Evolutionary conservation across 495 filamentous ascomycete species (phyloP), one percentile per base, ranked within the genome.

Genomic region (Aspergillus funiculosus): DNA sequence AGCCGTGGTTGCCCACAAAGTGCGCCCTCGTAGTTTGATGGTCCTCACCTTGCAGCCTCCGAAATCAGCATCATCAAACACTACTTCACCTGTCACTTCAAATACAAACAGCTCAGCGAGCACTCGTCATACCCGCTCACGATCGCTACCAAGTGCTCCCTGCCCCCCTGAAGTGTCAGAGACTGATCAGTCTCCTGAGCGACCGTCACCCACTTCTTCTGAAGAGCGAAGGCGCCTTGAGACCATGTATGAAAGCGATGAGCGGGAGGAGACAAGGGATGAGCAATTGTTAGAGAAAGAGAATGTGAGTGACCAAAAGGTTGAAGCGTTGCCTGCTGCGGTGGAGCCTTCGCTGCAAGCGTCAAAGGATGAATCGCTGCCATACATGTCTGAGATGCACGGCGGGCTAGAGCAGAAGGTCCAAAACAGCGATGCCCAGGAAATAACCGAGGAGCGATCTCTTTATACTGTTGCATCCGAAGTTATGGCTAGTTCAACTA

Each of bases 1-100:
- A 36, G 68, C 63, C 20, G 64, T 73, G 19, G 53, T 66, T 35
- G 63, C 62, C 50, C 64, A 71, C 48, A 74, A 71, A 57, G 65
- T 70, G 37, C 76, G 83, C 11, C 83, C 82, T 13, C 81, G 77
- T 42, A 88, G 85, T 58, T 58, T 82, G 54, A 73, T 79, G 56
- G 59, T 81, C 26, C 69, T 79, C 26, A 61, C 63, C 5, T 59
- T 69, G 13, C 63, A 61, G 18, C 57, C 63, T 4, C 56, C 62
- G 3, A 68, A 58, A 15, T 68, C 66, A 5, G 60, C 59, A 4
- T 55, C 58, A 6, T 68, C 69, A 13, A 61, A 52, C n/a, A 51
- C 29, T 17, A 45, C 29, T 9, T 69, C 60, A 5, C 63, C 67
- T 6, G 25, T 60, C 14, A 68, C 62, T 17, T 56, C 60, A 3